Base-by-base conservation (phyloP, 2,329 filamentous ascomycete species). In the Fusarium devonianum region DNA sequence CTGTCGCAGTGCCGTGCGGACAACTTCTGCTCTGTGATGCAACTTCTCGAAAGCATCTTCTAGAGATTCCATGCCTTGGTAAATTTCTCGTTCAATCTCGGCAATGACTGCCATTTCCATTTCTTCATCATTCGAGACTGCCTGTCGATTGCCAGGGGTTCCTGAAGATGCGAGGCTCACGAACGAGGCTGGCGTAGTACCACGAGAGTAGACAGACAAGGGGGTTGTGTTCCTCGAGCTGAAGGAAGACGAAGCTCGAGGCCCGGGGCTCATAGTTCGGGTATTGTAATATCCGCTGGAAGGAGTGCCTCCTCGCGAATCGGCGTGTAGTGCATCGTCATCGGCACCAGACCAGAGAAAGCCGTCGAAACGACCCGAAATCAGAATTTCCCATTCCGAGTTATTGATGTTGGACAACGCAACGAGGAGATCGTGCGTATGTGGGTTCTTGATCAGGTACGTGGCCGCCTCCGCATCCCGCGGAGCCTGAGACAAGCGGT, bases 371-470 rank as follows among this genome's bases (percentile, higher is more conserved):
- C 93, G 88, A 19, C 93, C 93, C 0, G 93, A 97, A 4, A 88
- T 90, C 10, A 97, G 79, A 45, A 97, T 96, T 56, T 97, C 93
- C 93, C 93, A 97, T 71, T 97, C 93, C n/a, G 90, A 89, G 35
- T 86, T 83, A 67, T 88, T 94, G 62, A 97, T 94, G 41, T 92
- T 90, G 25, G 89, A 87, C 38, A 97, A 80, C 0, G 93, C 96
- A 29, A 90, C 86, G 3, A 97, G 83, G 22, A 96, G 85, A 65
- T 94, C 88, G 69, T 97, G 93, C 37, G 94, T 84, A 10, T 83
- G 78, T 0, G 87, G 86, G 69, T 97, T 88, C 69, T 88, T 91
- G 56, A 97, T 82, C 36, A 97, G 83, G 68, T 90, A 97, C 61
- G 94, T 86, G 10, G 89, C 90, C 5, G 87, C 86, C 69, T 97